phyloP scores from a whole-genome alignment of 768 basidiomycete species.

The Lanmaoa pseudosensibilis region DNA sequence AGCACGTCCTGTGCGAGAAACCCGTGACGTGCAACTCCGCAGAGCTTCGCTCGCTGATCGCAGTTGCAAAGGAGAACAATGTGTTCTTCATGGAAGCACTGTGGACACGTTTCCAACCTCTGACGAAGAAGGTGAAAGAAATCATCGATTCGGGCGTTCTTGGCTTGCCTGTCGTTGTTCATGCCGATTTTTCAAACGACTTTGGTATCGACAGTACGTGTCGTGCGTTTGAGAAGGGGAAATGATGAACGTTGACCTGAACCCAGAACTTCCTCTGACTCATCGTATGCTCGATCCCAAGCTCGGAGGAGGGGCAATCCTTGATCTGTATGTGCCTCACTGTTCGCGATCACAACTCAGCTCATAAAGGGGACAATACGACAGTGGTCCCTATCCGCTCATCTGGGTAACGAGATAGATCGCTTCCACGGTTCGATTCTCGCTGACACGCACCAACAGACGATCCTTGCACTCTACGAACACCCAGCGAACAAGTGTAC shows the following conservation, averaged over 20 bases:
- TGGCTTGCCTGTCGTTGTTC: not conserved
- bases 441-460: constrained; percentile 31
- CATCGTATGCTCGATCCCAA: not conserved
- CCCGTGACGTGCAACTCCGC: not conserved
- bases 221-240: too few species aligned
- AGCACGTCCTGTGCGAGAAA: not conserved
- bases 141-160: not conserved
- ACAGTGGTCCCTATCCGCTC: not conserved
- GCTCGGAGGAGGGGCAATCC: not conserved
- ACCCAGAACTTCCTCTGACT: not conserved
- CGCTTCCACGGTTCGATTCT: not conserved
- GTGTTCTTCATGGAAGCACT: not conserved
- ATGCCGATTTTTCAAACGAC: not conserved
- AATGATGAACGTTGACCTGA: not conserved
- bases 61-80: not conserved
- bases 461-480: constrained; percentile 47
- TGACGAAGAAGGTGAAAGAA: not conserved
- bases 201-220: not conserved
- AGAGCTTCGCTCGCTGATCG: constrained; percentile 1
- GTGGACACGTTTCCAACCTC: not conserved
- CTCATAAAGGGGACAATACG: not conserved
- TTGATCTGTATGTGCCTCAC: not conserved
- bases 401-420: not conserved
- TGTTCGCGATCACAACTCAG: not conserved
- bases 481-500: constrained; percentile 44